These are phyloP conservation scores for Samsoniella hepiali DNA, from an alignment of 2,329 filamentous ascomycete genomes.

Conservation along the genomic window DNA sequence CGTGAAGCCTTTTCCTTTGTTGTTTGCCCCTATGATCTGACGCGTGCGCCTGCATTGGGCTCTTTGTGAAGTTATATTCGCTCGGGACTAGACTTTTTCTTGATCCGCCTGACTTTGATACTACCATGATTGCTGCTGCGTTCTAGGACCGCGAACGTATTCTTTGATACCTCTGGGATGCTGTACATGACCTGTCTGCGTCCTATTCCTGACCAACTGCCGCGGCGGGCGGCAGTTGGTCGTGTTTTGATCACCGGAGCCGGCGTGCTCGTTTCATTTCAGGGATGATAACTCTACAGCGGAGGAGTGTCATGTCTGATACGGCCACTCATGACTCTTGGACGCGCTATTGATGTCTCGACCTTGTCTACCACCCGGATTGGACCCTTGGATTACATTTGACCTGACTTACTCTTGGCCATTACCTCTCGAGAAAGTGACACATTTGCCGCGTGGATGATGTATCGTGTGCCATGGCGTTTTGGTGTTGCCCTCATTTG, in stretches of 20 bases:
- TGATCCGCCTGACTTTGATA: constrained; percentile 6
- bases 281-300: background rate
- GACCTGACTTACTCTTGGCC: background rate
- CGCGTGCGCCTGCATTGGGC: background rate
- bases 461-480: background rate
- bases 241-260: background rate
- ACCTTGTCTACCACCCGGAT: background rate
- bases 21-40: constrained; percentile 3
- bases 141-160: background rate
- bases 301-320: background rate
- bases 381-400: background rate
- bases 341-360: background rate
- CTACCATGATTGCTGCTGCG: background rate
- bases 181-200: background rate
- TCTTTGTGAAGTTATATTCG: background rate
- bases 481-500: too few relatives aligned
- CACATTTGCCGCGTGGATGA: background rate
- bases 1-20: constrained; percentile 25
- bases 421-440: background rate
- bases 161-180: background rate
- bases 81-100: background rate
- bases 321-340: background rate
- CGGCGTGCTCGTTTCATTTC: background rate
- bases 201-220: background rate
- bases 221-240: background rate